Evolutionary conservation across 306 rosid genomes (phyloP), one percentile per base, ranked within the genome.

Genomic region (Fragaria iinumae): DNA sequence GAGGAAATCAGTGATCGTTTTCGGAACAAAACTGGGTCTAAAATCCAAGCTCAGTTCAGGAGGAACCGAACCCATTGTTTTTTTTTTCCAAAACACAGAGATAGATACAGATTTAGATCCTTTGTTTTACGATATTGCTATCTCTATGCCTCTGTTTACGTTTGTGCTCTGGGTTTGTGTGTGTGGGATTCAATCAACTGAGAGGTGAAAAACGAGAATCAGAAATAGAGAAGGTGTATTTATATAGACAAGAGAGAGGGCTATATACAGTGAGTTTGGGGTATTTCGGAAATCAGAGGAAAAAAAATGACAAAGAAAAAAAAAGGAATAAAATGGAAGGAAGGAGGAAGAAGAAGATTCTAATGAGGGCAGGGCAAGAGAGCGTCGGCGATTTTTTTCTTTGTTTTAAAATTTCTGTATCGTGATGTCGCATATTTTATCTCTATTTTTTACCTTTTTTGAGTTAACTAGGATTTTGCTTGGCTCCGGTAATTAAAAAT

Each of bases 41-140:
- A 91, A 79, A 85, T 91, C 96, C 87, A 92, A 91, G 87, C 87
- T 91, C 76, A 92, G 97, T 75, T 89, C 96, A 41, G 95, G 75
- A 38, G 87, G 85, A 90, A 89, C 84, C 84, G 88, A 91, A 80
- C 84, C 93, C 98, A 95, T 95, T 48, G 18, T 32, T 32, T 32
- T 32, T 32, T 32, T 3, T 13, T 44, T 76, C 82, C 80, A 81
- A 56, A 43, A 14, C 16, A 55, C 23, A 59, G 13, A 23, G 0
- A 16, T 16, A 21, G 27, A 56, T 10, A 60, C 1, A 60, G 43
- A 57, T 41, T 57, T 41, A 25, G 77, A 74, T 59, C 56, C 56
- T 27, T 4, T 73, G 11, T 2, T 43, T 8, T 8, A 55, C 27
- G 8, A 4, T 44, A 25, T 44, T 32, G 32, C 6, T 62, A 27